phyloP scores from a whole-genome alignment of 2,329 filamentous ascomycete genomes.

The Diaporthe sp. region DNA sequence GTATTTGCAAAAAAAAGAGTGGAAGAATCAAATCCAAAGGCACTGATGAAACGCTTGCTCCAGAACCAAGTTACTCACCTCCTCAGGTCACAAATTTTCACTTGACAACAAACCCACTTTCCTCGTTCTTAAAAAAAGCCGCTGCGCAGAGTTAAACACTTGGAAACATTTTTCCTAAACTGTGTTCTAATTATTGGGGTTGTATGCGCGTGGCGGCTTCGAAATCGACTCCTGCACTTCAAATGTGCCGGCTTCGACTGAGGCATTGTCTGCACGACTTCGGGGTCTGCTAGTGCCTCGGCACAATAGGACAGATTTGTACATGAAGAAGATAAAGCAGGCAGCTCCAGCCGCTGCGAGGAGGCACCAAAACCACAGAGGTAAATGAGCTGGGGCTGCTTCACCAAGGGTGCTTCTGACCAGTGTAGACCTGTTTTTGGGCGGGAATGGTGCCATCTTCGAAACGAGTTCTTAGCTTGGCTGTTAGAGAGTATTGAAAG shows the following conservation, averaged over 20 bases:
- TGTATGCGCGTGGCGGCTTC: background rate
- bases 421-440: background rate
- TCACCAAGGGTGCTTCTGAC: background rate
- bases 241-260: background rate
- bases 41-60: background rate
- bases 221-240: background rate
- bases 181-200: background rate
- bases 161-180: background rate
- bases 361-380: conserved; percentile 5
- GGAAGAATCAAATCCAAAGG: background rate
- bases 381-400: background rate
- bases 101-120: background rate
- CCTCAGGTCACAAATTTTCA: no score
- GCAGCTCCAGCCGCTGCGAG: background rate
- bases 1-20: background rate
- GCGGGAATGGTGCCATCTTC: background rate
- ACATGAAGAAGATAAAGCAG: background rate
- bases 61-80: background rate
- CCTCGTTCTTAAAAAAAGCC: no score
- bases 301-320: background rate
- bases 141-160: background rate
- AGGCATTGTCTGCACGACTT: background rate
- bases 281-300: background rate
- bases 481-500: background rate
- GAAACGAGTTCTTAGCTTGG: background rate